A percentile compares a stretch with the other conserved stretches of the same genome.
Conservation (phyloP, 441 rosid species). For the Gossypium aridum region DNA sequence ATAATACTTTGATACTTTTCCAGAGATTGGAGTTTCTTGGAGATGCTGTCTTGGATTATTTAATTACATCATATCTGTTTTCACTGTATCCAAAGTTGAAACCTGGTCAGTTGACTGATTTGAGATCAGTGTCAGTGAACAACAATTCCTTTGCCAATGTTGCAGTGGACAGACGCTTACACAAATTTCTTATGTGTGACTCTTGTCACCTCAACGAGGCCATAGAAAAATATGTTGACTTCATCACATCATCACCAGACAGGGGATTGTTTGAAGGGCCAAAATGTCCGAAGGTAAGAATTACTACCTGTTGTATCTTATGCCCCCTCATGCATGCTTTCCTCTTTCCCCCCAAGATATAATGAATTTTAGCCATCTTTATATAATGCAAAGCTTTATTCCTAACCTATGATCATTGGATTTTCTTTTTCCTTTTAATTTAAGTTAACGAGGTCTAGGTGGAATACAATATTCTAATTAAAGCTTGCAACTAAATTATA, state of each 20-base stretch:
- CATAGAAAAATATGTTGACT: conserved; percentile 50
- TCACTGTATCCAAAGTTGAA: conserved; percentile 77
- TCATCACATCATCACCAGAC: conserved; percentile 31
- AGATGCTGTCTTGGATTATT: conserved; percentile 94
- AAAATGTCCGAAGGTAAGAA: conserved; percentile 82
- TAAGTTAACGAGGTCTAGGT: background rate
- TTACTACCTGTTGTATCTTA: background rate
- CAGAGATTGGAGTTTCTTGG: conserved; percentile 99
- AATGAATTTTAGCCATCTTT: conserved; percentile 1
- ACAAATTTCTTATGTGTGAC: conserved; percentile 58
- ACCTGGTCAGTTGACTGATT: conserved; percentile 95
- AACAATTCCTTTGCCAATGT: conserved; percentile 78
- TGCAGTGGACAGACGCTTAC: conserved; percentile 58
- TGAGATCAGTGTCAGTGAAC: conserved; percentile 77
- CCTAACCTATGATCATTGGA: background rate
- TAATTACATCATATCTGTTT: conserved; percentile 81
- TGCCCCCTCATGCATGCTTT: background rate
- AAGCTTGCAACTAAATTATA: background rate
- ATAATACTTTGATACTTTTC: conserved; percentile 19
- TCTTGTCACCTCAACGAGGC: conserved; percentile 51
- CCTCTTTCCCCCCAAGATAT: background rate
- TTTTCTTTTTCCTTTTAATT: background rate
- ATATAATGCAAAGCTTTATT: background rate
- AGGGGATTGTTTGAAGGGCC: conserved; percentile 46
- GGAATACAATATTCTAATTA: background rate